Percentiles rank a stretch among this genome's conserved stretches.
Conservation (phyloP, 1,284 basidiomycete species). For the Trichosporon faecale region DNA sequence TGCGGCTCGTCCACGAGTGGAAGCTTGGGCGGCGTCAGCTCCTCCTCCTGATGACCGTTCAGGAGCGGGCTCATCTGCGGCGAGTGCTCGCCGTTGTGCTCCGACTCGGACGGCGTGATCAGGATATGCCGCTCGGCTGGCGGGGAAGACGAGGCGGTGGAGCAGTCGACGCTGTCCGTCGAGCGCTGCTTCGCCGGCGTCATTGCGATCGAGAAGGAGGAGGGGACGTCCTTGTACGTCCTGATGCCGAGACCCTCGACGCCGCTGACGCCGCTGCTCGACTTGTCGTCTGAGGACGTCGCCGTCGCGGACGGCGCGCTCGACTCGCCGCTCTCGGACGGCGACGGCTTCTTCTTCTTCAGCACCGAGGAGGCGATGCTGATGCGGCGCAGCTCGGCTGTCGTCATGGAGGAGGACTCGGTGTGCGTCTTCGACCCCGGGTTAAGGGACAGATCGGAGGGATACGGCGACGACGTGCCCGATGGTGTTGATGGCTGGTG, state of each 20-base stretch:
- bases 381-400: conserved; percentile 34
- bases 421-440: not conserved
- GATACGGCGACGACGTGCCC: conserved; percentile 19
- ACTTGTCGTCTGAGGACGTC: conserved; percentile 3
- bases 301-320: conserved; percentile 7
- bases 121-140: conserved; percentile 16
- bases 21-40: not conserved
- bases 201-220: conserved; percentile 16
- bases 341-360: conserved; percentile 33
- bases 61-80: conserved; percentile 4
- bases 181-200: conserved; percentile 14
- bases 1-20: not conserved
- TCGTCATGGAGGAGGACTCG: conserved; percentile 15
- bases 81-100: conserved; percentile 10
- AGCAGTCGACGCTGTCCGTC: conserved; percentile 9
- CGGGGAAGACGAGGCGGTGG: conserved; percentile 21
- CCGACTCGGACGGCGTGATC: conserved; percentile 23
- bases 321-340: conserved; percentile 24
- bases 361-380: conserved; percentile 39
- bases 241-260: conserved; percentile 23
- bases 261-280: not conserved
- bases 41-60: not conserved
- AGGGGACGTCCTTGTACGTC: not conserved
- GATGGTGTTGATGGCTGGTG: conserved; percentile 11
- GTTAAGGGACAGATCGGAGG: conserved; percentile 20